Evolutionary conservation across 2,329 filamentous ascomycete species (phyloP).

Genomic region (Lojkania enalia): DNA sequence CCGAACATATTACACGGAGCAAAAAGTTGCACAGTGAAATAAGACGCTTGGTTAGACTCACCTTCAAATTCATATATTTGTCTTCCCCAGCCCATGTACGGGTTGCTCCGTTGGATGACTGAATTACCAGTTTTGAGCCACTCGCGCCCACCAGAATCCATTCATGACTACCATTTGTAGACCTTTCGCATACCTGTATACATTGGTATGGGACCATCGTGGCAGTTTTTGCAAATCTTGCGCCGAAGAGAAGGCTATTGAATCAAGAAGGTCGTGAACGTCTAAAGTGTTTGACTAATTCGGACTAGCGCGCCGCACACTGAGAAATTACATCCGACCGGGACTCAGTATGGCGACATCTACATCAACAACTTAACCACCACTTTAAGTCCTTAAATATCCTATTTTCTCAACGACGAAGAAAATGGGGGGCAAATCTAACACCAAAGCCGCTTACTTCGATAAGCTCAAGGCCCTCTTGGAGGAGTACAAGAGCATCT

Average conservation of each 20-base stretch:
- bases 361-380: constrained; percentile 29
- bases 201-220: constrained; percentile 49
- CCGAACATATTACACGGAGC: too few relatives aligned
- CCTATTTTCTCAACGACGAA: constrained; percentile 85
- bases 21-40: neutral
- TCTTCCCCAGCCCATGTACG: constrained; percentile 35
- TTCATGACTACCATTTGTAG: constrained; percentile 14
- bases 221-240: too few relatives aligned
- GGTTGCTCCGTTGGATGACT: constrained; percentile 33
- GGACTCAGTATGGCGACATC: too few relatives aligned
- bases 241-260: too few relatives aligned
- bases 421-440: constrained; percentile 98
- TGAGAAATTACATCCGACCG: too few relatives aligned
- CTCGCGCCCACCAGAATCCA: constrained; percentile 72
- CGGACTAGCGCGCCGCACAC: too few relatives aligned
- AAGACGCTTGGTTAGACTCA: too few relatives aligned
- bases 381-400: constrained; percentile 85
- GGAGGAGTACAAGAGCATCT: constrained; percentile 95
- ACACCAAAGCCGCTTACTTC: constrained; percentile 96
- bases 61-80: neutral
- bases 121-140: constrained; percentile 68
- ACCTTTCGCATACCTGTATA: constrained; percentile 30
- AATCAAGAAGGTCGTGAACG: too few relatives aligned
- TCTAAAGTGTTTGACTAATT: too few relatives aligned
- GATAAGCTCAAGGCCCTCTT: constrained; percentile 98